phyloP scores from a whole-genome alignment of 2,329 filamentous ascomycete species.

The Colletotrichum sansevieriae region DNA sequence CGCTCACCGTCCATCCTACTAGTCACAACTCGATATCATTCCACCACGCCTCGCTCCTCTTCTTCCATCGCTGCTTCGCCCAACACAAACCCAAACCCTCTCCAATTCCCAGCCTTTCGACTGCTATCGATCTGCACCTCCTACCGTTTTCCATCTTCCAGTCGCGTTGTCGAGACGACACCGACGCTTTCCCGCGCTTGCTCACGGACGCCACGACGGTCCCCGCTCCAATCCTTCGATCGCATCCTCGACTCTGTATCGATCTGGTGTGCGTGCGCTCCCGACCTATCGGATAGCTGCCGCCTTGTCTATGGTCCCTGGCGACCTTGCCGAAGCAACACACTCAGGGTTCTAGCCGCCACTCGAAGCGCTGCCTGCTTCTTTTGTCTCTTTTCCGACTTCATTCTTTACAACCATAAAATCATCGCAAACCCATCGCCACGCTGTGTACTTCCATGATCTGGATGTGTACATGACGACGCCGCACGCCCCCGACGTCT shows the following conservation, averaged over 20 bases:
- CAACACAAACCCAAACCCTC: conserved; percentile 16
- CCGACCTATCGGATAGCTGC: conserved; percentile 51
- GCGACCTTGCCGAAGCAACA: conserved; percentile 46
- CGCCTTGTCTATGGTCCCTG: conserved; percentile 43
- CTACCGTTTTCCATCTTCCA: neutral
- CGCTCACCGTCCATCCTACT: conserved; percentile 37
- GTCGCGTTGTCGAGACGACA: conserved; percentile 27
- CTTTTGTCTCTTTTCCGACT: conserved; percentile 43
- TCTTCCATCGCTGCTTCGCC: conserved; percentile 19
- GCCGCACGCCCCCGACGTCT: conserved; percentile 50
- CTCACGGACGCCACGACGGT: conserved; percentile 37
- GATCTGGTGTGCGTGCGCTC: conserved; percentile 29
- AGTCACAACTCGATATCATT: conserved; percentile 36
- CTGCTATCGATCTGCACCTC: conserved; percentile 9
- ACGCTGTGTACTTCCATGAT: neutral
- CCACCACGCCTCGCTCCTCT: conserved; percentile 17
- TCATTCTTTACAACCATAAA: conserved; percentile 7
- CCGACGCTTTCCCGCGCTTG: conserved; percentile 21
- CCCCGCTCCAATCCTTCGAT: conserved; percentile 30
- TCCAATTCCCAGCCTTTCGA: conserved; percentile 6
- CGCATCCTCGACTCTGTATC: conserved; percentile 35
- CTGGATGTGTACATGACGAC: conserved; percentile 57
- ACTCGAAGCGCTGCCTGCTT: conserved; percentile 39
- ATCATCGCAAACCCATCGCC: conserved; percentile 1
- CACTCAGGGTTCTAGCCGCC: conserved; percentile 28